Conservation (phyloP, 139 green algal species). For the Micractinium conductrix region DNA sequence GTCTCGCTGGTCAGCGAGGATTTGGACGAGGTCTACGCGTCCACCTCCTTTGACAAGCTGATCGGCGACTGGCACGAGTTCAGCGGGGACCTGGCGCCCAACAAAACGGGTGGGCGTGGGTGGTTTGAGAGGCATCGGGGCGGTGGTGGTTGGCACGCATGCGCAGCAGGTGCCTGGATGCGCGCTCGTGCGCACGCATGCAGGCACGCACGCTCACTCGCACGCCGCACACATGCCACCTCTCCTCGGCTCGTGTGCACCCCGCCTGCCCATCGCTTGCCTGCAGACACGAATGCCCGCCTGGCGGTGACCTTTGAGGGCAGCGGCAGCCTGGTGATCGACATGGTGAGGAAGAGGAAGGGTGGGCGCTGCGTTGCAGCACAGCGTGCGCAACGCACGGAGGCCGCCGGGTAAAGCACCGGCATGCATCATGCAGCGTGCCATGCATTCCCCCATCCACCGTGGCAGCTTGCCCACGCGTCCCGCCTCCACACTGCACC, state of each 20-base stretch:
- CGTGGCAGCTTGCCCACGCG: no score
- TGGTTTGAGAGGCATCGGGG: not conserved
- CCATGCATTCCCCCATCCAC: no score
- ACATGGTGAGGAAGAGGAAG: no score
- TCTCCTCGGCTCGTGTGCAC: not conserved
- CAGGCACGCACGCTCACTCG: no score
- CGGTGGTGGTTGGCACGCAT: no score
- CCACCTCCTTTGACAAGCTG: constrained; percentile 30
- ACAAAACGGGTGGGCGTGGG: constrained; percentile 35
- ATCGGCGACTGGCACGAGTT: constrained; percentile 22
- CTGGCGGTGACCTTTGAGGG: constrained; percentile 32
- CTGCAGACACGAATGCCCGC: constrained; percentile 20
- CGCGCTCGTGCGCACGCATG: not conserved
- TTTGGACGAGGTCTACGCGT: constrained; percentile 8
- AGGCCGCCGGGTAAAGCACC: no score
- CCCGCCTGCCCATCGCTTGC: no score
- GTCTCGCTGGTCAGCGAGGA: constrained; percentile 23
- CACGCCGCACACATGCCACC: not conserved
- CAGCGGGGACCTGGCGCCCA: constrained; percentile 3
- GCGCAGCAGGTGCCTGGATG: no score
- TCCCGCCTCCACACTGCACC: no score
- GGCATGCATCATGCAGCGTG: no score
- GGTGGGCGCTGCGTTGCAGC: no score
- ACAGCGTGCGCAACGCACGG: no score
- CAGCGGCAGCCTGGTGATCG: constrained; percentile 26